A percentile compares a stretch with the other conserved stretches of the same genome.
Conservation (phyloP, 1,284 basidiomycete genomes). For the Blastosporella zonata region DNA sequence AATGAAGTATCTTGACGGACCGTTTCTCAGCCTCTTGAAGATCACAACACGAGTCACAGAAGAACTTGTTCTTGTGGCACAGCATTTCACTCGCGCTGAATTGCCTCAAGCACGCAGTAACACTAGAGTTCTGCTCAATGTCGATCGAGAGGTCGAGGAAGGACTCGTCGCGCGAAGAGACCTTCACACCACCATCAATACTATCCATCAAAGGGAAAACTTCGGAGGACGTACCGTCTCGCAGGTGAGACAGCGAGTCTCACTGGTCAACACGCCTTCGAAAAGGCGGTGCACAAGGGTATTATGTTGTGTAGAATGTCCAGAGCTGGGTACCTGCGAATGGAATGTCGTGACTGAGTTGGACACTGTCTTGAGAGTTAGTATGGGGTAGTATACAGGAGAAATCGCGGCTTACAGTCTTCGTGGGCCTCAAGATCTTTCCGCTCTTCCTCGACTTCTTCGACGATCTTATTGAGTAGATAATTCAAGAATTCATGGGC, state of each 20-base stretch:
- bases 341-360: slow-evolving; percentile 54
- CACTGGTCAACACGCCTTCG: slow-evolving; percentile 91
- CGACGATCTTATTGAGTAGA: slow-evolving; percentile 88
- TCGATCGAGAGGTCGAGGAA: slow-evolving; percentile 98
- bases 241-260: slow-evolving; percentile 96
- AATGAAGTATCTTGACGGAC: slow-evolving; percentile 39
- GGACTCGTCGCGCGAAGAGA: slow-evolving; percentile 94
- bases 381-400: background rate
- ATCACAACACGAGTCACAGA: slow-evolving; percentile 95
- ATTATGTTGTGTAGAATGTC: slow-evolving; percentile 42
- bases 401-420: slow-evolving; percentile 45
- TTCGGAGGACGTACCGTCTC: slow-evolving; percentile 66
- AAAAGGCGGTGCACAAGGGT: slow-evolving; percentile 93
- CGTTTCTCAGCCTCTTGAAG: slow-evolving; percentile 97
- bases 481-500: slow-evolving; percentile 98
- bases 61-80: slow-evolving; percentile 97
- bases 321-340: slow-evolving; percentile 42
- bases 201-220: slow-evolving; percentile 4
- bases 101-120: slow-evolving; percentile 92
- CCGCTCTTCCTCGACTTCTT: slow-evolving; percentile 82
- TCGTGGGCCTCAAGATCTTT: slow-evolving; percentile 45
- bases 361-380: slow-evolving; percentile 41
- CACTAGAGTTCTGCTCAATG: slow-evolving; percentile 95
- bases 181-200: slow-evolving; percentile 37
- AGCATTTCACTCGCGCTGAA: slow-evolving; percentile 99